A percentile compares a stretch with the other conserved stretches of the same genome.
These are phyloP conservation scores for Scheffersomyces spartinae DNA, from an alignment of 805 yeast genomes.

Conservation along the genomic window DNA sequence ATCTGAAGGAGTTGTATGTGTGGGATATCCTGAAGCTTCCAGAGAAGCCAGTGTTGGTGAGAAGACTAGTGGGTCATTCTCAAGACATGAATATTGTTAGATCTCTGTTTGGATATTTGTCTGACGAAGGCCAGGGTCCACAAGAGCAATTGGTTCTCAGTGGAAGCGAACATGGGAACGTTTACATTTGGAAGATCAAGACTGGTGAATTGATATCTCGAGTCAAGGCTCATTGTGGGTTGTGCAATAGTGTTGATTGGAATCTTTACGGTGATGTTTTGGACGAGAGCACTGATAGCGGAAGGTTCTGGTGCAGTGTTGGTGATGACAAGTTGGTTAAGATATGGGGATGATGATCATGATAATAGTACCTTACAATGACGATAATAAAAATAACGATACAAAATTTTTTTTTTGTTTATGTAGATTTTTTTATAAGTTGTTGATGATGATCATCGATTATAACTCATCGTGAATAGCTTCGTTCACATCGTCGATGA, in stretches of 20 bases:
- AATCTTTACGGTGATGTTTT: conserved; percentile 12
- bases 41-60: conserved; percentile 40
- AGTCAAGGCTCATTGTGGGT: conserved; percentile 49
- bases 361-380: no score
- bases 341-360: conserved; percentile 66
- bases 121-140: no score
- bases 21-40: conserved; percentile 52
- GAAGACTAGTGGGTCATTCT: conserved; percentile 60
- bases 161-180: conserved; percentile 74
- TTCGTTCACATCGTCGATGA: conserved; percentile 9
- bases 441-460: no score
- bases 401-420: no score
- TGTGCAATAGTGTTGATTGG: conserved; percentile 78
- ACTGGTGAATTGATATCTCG: conserved; percentile 56
- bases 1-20: conserved; percentile 64
- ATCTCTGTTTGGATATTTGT: conserved; percentile 62
- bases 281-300: conserved; percentile 22
- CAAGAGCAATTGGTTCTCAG: conserved; percentile 62
- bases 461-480: conserved; percentile 30
- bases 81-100: conserved; percentile 63
- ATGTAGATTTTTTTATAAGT: no score
- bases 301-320: conserved; percentile 62
- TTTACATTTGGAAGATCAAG: conserved; percentile 68
- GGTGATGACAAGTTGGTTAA: conserved; percentile 71
- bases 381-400: no score